These are phyloP conservation scores for Eucalyptus urophylla DNA, from an alignment of 345 rosid species.

Conservation along the genomic window DNA sequence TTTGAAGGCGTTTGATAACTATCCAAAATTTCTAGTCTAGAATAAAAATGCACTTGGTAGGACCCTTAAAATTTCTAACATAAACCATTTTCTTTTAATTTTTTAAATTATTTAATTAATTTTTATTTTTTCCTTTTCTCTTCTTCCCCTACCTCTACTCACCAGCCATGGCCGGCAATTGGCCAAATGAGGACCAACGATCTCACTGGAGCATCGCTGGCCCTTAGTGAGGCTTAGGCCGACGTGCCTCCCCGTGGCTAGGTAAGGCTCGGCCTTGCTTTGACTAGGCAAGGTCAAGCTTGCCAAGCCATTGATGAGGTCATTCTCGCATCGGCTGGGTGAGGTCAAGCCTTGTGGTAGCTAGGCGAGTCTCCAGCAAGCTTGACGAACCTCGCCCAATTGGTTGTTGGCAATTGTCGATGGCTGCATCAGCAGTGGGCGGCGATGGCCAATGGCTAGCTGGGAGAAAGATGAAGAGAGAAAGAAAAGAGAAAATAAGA, in stretches of 20 bases:
- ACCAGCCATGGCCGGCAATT: accelerated
- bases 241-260: accelerated
- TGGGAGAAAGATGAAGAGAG: too few species aligned
- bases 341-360: accelerated
- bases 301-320: too few species aligned
- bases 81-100: too few species aligned
- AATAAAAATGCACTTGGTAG: too few species aligned
- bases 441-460: accelerated
- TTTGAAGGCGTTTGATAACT: too few species aligned
- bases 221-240: accelerated
- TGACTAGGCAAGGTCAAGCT: too few species aligned
- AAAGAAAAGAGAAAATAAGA: too few species aligned
- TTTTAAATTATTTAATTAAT: too few species aligned
- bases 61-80: too few species aligned
- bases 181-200: accelerated
- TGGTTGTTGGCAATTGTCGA: accelerated
- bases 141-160: too few species aligned
- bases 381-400: accelerated
- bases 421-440: accelerated
- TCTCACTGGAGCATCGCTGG: accelerated
- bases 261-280: accelerated
- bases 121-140: too few species aligned
- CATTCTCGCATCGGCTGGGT: accelerated
- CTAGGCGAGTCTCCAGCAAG: accelerated
- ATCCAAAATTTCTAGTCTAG: too few species aligned